These are phyloP conservation scores for Flaveria linearis DNA, from an alignment of 129 eudicot genomes.

Conservation along the genomic window DNA sequence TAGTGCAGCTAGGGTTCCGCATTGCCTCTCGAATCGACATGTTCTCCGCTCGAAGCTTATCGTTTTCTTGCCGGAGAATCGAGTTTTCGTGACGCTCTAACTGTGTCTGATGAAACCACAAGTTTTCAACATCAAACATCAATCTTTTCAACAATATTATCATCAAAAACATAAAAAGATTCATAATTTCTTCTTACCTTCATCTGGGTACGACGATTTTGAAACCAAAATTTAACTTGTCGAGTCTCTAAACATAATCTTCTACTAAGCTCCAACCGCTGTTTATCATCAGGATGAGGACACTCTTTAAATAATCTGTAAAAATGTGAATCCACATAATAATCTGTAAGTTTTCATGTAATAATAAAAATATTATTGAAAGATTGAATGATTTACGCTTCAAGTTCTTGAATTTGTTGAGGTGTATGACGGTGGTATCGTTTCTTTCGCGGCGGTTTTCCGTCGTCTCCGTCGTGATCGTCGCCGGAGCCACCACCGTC, in stretches of 20 bases:
- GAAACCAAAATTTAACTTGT: constrained; percentile 98
- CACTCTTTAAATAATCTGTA: constrained; percentile 90
- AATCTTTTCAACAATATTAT: background rate
- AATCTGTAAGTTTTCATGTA: background rate
- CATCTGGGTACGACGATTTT: constrained; percentile 97
- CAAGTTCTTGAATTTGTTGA: constrained; percentile 97
- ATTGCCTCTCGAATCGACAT: constrained; percentile 95
- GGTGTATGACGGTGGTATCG: constrained; percentile 99
- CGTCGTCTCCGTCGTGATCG: constrained; percentile 70
- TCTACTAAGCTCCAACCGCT: constrained; percentile 85
- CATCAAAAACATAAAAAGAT: constrained; percentile 12
- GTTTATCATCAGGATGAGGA: constrained; percentile 99
- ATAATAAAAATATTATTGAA: background rate
- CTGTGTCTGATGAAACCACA: constrained; percentile 62
- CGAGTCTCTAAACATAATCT: constrained; percentile 80
- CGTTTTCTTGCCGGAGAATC: constrained; percentile 87
- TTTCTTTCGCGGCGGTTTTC: constrained; percentile 79
- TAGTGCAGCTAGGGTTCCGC: constrained; percentile 92
- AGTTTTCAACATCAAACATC: background rate
- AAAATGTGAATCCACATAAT: background rate
- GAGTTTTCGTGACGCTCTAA: constrained; percentile 94
- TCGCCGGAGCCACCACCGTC: constrained; percentile 95
- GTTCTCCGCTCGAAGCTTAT: constrained; percentile 90
- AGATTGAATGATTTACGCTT: constrained; percentile 47
- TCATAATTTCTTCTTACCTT: constrained; percentile 48